Evolutionary conservation across 441 rosid species (phyloP), one percentile per base, ranked within the genome.

Genomic region (Populus hybrid): DNA sequence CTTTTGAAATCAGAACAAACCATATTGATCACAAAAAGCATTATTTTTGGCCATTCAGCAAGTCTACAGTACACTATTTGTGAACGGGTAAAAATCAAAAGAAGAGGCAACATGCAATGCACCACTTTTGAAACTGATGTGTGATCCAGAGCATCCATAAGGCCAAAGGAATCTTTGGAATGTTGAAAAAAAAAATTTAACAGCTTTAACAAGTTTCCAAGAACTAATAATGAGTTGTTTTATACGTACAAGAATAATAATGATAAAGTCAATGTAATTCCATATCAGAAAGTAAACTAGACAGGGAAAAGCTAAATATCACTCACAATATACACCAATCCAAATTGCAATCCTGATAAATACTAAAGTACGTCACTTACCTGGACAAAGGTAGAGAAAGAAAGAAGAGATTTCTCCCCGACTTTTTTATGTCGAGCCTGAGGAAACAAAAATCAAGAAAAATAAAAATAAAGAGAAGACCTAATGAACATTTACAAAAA

Each of bases 361-460:
- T 76, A 4, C 40, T n/a, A 36, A 28, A 20, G 42, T 31, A 12
- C 21, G 21, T 29, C 86, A 91, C 98, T 66, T 87, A 93, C 98
- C 94, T 94, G 97, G 71, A 86, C 71, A 82, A 93, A 87, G 38
- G 90, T 86, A 59, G 98, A 91, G 56, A 93, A 20, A 18, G 99
- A 90, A 65, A 94, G 89, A 78, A 90, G 87, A 75, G 97, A 93
- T 87, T 93, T 94, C 84, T 94, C 98, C n/a, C 98, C 99, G 79
- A 90, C 88, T 80, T 93, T 92, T 68, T 92, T 92, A 28, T 4
- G 84, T 79, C 95, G 87, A 80, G 92, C 90, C 98, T 92, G 88
- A 76, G 83, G 45, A 63, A 80, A 73, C 68, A 83, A 66, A n/a
- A 9, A 5, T 23, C 35, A 40, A n/a, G 26, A 31, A 68, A 18